These are phyloP conservation scores for Lathyrus oleraceus DNA, from an alignment of 306 rosid species.

Conservation along the genomic window DNA sequence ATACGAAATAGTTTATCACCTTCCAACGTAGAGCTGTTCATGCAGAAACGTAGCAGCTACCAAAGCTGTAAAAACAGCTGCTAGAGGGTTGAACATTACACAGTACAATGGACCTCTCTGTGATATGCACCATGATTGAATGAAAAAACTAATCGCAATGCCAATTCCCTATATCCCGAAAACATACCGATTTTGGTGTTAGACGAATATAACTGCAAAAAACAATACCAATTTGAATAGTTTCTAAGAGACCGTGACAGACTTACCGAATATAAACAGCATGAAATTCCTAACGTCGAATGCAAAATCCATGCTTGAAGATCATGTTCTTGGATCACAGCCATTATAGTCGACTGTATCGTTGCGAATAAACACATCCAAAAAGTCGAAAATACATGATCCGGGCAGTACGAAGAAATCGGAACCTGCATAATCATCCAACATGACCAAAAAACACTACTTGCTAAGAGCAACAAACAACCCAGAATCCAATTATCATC, in stretches of 20 bases:
- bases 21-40: slow-evolving; percentile 62
- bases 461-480: slow-evolving; percentile 51
- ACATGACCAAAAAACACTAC: slow-evolving; percentile 52
- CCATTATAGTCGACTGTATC: slow-evolving; percentile 45
- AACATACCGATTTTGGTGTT: not conserved
- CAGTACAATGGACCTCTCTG: slow-evolving; percentile 63
- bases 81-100: slow-evolving; percentile 69
- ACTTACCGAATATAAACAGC: slow-evolving; percentile 73
- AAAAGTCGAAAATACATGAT: slow-evolving; percentile 54
- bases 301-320: slow-evolving; percentile 47
- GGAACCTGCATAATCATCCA: slow-evolving; percentile 78
- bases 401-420: slow-evolving; percentile 58
- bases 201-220: not conserved
- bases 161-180: slow-evolving; percentile 53
- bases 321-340: slow-evolving; percentile 44
- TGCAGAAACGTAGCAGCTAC: slow-evolving; percentile 47
- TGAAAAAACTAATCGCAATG: slow-evolving; percentile 51
- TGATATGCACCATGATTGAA: slow-evolving; percentile 71
- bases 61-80: slow-evolving; percentile 66
- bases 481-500: slow-evolving; percentile 53
- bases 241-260: not conserved
- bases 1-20: not conserved
- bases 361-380: slow-evolving; percentile 64
- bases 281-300: slow-evolving; percentile 47
- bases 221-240: not conserved